These are phyloP conservation scores for Malania oleifera DNA, from an alignment of 164 flowering plant genomes.

Conservation along the genomic window DNA sequence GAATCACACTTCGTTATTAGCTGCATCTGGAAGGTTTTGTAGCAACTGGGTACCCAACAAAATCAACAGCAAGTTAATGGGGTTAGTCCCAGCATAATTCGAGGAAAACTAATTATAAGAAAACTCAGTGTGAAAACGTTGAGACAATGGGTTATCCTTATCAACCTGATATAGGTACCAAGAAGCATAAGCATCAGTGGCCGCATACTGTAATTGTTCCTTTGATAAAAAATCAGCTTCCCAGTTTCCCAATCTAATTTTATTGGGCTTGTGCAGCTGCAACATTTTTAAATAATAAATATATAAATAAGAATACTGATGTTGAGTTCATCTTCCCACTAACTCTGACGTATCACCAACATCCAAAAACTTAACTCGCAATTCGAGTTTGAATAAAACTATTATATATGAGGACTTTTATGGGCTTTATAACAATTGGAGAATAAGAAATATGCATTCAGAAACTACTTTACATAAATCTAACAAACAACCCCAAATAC, in stretches of 20 bases:
- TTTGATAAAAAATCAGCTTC: slow-evolving; percentile 50
- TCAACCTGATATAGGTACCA: slow-evolving; percentile 67
- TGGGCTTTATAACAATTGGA: too few relatives aligned
- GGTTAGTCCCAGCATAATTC: too few relatives aligned
- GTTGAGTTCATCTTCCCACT: too few relatives aligned
- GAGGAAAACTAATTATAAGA: neutral
- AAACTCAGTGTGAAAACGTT: neutral
- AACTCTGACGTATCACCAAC: too few relatives aligned
- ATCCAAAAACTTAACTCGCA: too few relatives aligned
- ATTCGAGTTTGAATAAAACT: too few relatives aligned
- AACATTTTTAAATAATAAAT: neutral
- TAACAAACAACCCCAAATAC: too few relatives aligned
- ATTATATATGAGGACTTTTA: too few relatives aligned
- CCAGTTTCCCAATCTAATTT: slow-evolving; percentile 73
- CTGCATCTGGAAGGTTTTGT: slow-evolving; percentile 39
- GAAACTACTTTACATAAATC: too few relatives aligned
- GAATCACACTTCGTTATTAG: slow-evolving; percentile 12
- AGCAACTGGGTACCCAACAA: slow-evolving; percentile 30
- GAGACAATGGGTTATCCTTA: neutral
- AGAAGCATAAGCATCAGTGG: slow-evolving; percentile 82
- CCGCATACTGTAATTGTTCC: slow-evolving; percentile 65
- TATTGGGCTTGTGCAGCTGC: slow-evolving; percentile 62
- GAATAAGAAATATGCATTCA: too few relatives aligned
- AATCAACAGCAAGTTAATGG: too few relatives aligned
- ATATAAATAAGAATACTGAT: too few relatives aligned